These are phyloP conservation scores for Phytophthora colocasiae DNA, from an alignment of 352 stramenopile species.

Conservation along the genomic window DNA sequence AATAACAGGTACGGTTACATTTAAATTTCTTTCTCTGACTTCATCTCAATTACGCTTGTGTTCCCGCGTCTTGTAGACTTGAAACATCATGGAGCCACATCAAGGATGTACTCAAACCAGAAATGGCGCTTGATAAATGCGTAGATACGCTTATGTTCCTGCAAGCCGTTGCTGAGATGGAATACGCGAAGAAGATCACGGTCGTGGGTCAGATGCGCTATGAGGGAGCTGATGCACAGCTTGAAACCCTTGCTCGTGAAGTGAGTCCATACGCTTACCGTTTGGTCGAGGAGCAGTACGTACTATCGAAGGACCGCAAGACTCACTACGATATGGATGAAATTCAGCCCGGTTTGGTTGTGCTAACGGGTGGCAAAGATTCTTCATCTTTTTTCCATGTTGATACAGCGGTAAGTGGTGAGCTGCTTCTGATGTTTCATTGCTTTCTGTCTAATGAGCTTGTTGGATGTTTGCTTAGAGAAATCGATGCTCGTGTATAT, in stretches of 20 bases:
- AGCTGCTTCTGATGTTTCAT: too few species aligned
- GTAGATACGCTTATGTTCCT: slow-evolving; percentile 11
- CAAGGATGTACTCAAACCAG: slow-evolving; percentile 1
- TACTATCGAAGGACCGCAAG: background rate
- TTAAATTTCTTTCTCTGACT: background rate
- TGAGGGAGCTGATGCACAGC: background rate
- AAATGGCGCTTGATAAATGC: slow-evolving; percentile 5
- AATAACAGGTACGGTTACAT: slow-evolving; percentile 4
- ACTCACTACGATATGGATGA: slow-evolving; percentile 8
- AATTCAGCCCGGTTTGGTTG: background rate
- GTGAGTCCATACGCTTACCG: slow-evolving; percentile 8
- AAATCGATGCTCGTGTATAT: slow-evolving; percentile 13
- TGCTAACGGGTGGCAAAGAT: background rate
- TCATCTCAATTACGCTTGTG: background rate
- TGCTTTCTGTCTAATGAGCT: background rate
- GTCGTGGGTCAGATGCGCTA: background rate
- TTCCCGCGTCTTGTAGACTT: background rate
- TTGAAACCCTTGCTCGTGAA: background rate
- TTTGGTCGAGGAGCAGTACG: slow-evolving; percentile 2
- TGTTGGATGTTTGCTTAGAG: background rate
- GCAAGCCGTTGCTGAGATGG: slow-evolving; percentile 9
- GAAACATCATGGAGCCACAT: background rate
- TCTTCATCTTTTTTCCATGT: background rate
- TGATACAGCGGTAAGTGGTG: slow-evolving; percentile 3
- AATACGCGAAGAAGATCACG: slow-evolving; percentile 4